Evolutionary conservation across 441 rosid genomes (phyloP), one percentile per base, ranked within the genome.

Genomic region (Viola pubescens): DNA sequence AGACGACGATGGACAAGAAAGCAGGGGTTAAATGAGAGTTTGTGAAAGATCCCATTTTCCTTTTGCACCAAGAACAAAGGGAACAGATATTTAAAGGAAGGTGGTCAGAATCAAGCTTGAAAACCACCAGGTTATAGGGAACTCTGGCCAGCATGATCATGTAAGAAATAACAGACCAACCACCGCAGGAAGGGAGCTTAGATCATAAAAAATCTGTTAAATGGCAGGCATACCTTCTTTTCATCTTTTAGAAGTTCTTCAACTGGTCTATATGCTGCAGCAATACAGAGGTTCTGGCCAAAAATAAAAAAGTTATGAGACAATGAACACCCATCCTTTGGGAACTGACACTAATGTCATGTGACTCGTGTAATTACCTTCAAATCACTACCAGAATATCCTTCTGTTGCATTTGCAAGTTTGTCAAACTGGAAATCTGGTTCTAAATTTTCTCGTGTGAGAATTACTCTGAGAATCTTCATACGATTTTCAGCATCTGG

Each of bases 331-430:
- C 47, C 48, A 65, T 48, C 47, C 61, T 42, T 13, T 37, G 14
- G 48, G 12, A 37, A 9, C 37, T 53, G 56, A 53, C 8, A 53
- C n/a, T 11, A 6, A 1, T 11, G 34, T 34, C 59, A 59, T 44
- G 13, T 38, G 54, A 58, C 58, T 54, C 34, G 2, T 26, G 34
- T 65, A 58, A 71, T 61, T 77, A 92, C 98, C 98, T 92, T 92
- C 66, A 92, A 73, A 78, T 92, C 98, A 66, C 98, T 92, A 54
- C 97, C 97, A 38, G 97, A 89, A 73, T 89, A 92, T 40, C 98
- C 98, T 61, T 87, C 97, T 3, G 97, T 87, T 49, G 68, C 87
- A 72, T 73, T 77, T 49, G 96, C 96, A 56, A 92, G 96, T 72
- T 82, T 72, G 43, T 83, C 76, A 12, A 76, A 76, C 48, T 77